A percentile compares a stretch with the other conserved stretches of the same genome.
phyloP scores from a whole-genome alignment of 2,329 filamentous ascomycete species.

The Colletotrichum plurivorum region DNA sequence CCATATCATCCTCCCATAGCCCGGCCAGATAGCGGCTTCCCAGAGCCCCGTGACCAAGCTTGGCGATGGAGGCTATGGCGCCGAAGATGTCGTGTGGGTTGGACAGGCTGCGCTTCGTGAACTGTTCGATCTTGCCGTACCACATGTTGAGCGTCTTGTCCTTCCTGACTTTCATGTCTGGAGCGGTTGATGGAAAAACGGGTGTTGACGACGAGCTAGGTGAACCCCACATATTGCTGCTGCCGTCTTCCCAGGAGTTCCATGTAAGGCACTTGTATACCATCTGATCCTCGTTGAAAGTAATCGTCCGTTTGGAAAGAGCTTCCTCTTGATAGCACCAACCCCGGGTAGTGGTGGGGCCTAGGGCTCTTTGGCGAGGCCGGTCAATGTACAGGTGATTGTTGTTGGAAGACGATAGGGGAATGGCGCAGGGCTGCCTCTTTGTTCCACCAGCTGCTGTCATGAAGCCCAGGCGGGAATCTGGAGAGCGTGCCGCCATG shows the following conservation, averaged over 20 bases:
- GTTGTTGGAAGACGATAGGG: background rate
- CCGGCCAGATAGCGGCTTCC: conserved; percentile 15
- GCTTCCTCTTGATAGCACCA: conserved; percentile 30
- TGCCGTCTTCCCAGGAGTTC: conserved; percentile 15
- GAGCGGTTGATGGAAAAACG: background rate
- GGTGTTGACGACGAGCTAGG: background rate
- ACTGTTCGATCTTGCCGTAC: conserved; percentile 8
- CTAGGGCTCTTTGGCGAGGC: background rate
- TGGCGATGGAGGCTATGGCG: conserved; percentile 29
- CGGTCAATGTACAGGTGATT: conserved; percentile 6
- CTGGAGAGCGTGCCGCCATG: background rate
- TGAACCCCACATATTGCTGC: background rate
- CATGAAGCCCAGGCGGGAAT: conserved; percentile 9
- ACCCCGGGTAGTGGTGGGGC: conserved; percentile 8
- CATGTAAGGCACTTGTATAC: conserved; percentile 5
- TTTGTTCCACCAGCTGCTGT: background rate
- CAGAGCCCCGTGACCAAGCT: conserved; percentile 8
- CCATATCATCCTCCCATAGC: conserved; percentile 23
- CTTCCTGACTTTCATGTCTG: background rate
- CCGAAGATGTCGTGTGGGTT: conserved; percentile 30
- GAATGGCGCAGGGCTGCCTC: background rate
- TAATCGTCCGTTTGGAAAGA: conserved; percentile 9
- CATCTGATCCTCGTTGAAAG: conserved; percentile 10
- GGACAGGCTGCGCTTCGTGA: conserved; percentile 17
- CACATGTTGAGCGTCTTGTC: conserved; percentile 8